These are phyloP conservation scores for Penicillium soppii DNA, from an alignment of 495 filamentous ascomycete genomes.

Conservation along the genomic window DNA sequence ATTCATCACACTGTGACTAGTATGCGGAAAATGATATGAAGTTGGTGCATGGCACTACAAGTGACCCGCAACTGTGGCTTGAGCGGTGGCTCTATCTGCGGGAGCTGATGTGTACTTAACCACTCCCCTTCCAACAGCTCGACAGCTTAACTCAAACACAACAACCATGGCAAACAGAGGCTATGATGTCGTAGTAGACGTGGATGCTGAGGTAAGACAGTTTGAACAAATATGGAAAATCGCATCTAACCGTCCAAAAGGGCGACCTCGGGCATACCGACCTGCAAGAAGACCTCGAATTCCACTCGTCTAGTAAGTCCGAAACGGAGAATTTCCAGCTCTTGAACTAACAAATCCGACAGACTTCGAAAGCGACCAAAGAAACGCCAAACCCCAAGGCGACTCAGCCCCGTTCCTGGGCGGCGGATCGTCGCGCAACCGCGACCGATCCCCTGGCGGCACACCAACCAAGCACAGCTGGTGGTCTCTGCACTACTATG, in stretches of 20 bases:
- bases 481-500: slow-evolving; percentile 91
- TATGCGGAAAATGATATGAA: not conserved
- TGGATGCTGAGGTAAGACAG: slow-evolving; percentile 77
- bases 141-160: slow-evolving; percentile 14
- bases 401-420: slow-evolving; percentile 63
- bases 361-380: slow-evolving; percentile 58
- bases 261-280: slow-evolving; percentile 98
- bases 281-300: slow-evolving; percentile 97
- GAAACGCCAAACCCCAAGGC: slow-evolving; percentile 56
- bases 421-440: slow-evolving; percentile 43
- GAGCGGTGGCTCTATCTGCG: slow-evolving; percentile 25
- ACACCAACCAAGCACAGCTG: slow-evolving; percentile 76
- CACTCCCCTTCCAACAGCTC: slow-evolving; percentile 16
- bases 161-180: slow-evolving; percentile 74
- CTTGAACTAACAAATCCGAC: slow-evolving; percentile 3
- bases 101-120: slow-evolving; percentile 33
- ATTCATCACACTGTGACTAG: not conserved
- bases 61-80: slow-evolving; percentile 20
- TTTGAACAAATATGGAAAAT: not conserved
- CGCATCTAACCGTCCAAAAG: slow-evolving; percentile 43
- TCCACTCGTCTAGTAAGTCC: slow-evolving; percentile 82
- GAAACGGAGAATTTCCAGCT: not conserved
- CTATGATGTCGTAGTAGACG: slow-evolving; percentile 96
- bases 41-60: slow-evolving; percentile 1
- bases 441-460: slow-evolving; percentile 44